Evolutionary conservation across 805 yeast species (phyloP), one percentile per base, ranked within the genome.

Genomic region (Lachancea lanzarotensis): DNA sequence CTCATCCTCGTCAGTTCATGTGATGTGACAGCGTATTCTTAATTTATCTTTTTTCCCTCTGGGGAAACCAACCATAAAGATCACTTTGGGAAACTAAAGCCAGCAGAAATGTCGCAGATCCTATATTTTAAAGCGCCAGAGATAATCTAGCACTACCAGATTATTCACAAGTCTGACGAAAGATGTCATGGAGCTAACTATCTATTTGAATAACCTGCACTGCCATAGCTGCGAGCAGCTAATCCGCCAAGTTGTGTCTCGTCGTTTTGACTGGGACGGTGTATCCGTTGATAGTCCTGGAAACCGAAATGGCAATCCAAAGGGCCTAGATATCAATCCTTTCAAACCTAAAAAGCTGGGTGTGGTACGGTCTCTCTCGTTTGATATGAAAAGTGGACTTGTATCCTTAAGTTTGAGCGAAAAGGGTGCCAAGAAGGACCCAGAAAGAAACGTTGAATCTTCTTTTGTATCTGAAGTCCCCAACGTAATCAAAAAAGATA

Each of bases 201-300:
- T 36, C n/a, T 26, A 25, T 17, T 15, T 36, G n/a, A 17, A 36
- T n/a, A 79, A 81, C 49, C 67, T 79, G 32, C 84, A 79, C 55
- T 80, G 85, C 54, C 65, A 63, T 2, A 74, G 73, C 32, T 80
- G 85, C 53, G 74, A 71, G 47, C 50, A 50, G 2, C 57, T 69
- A 11, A 65, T 79, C 17, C 50, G 52, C 15, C 43, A 51, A 6
- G 47, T 61, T 1, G 46, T 76, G 12, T 38, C 60, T 3, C 52
- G 56, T 38, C 52, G 52, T 38, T 52, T 56, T 34, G 26, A 34
- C 11, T 40, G 43, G 35, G n/a, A 22, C 3, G 7, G 6, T 26
- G 20, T 22, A 36, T 29, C 25, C 4, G 6, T 22, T 9, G 39
- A 11, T 8, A 8, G 13, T 13, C 19, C 25, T 22, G 8, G 25